Conservation (phyloP, 192 early-diverging fungal genomes). For the Coemansia sp. region DNA sequence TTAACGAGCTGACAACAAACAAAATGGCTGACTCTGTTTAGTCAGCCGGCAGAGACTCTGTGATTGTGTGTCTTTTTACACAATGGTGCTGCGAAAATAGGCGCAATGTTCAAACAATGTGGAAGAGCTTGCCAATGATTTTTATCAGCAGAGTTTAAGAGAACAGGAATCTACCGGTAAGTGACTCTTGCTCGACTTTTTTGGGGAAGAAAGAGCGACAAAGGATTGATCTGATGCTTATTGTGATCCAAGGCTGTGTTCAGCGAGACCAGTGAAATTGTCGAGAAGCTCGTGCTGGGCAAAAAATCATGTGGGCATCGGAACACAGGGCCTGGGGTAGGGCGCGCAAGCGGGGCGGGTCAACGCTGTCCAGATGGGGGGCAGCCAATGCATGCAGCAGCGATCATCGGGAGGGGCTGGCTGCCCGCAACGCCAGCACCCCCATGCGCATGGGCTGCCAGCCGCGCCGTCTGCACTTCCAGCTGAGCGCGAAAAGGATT, state of each 20-base stretch:
- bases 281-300: neutral
- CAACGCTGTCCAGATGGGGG: neutral
- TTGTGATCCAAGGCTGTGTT: no score
- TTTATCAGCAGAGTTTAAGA: neutral
- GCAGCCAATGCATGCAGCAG: slow-evolving; percentile 5
- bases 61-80: neutral
- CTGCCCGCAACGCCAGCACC: neutral
- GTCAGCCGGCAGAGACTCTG: neutral
- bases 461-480: no score
- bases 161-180: neutral
- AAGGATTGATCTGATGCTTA: neutral
- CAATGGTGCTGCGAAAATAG: neutral
- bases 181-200: neutral
- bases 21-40: neutral
- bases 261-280: no score
- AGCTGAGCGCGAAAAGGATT: neutral
- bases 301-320: neutral
- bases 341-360: neutral
- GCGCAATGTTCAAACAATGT: slow-evolving; percentile 6
- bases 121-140: neutral
- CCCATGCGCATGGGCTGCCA: no score
- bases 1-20: neutral
- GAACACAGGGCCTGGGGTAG: neutral
- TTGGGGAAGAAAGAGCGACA: neutral
- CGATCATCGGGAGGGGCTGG: neutral